Conservation (phyloP, 2,329 filamentous ascomycete species). For the Colletotrichum sublineola region DNA sequence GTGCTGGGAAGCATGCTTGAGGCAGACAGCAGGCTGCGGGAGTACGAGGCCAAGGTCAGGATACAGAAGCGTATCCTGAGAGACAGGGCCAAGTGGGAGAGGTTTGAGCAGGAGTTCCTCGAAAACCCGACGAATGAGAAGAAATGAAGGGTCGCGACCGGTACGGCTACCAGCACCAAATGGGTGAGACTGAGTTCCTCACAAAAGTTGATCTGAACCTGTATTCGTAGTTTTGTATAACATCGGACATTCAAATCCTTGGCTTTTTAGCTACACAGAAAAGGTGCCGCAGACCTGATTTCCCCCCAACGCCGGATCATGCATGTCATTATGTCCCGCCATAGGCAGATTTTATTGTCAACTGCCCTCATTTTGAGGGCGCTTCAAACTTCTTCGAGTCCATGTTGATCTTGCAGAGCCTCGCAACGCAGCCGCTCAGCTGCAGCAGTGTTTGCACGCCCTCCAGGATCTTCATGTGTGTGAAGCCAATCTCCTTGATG, state of each 20-base stretch:
- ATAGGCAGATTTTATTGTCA: neutral
- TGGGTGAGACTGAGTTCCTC: neutral
- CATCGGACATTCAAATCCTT: slow-evolving; percentile 24
- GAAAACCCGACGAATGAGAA: slow-evolving; percentile 57
- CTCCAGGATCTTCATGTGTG: slow-evolving; percentile 99
- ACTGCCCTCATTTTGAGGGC: slow-evolving; percentile 50
- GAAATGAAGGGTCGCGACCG: slow-evolving; percentile 28
- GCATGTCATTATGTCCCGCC: slow-evolving; percentile 42
- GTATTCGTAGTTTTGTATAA: slow-evolving; percentile 34
- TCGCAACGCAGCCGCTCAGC: slow-evolving; percentile 90
- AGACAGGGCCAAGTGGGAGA: slow-evolving; percentile 77
- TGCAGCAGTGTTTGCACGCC: slow-evolving; percentile 96
- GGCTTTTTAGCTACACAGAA: slow-evolving; percentile 26
- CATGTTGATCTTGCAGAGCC: slow-evolving; percentile 97
- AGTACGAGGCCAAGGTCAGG: slow-evolving; percentile 75
- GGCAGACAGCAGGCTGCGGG: slow-evolving; percentile 76
- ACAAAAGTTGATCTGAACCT: slow-evolving; percentile 19
- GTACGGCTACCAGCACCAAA: neutral
- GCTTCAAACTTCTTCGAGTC: slow-evolving; percentile 82
- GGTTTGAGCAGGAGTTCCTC: slow-evolving; percentile 72
- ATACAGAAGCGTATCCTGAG: slow-evolving; percentile 73
- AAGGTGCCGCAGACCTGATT: slow-evolving; percentile 22
- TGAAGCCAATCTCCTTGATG: slow-evolving; percentile 98
- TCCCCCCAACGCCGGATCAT: slow-evolving; percentile 52
- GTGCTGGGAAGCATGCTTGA: slow-evolving; percentile 83